Evolutionary conservation across 208 protist species (phyloP).

Genomic region (Kentomonas sorsogonicus): DNA sequence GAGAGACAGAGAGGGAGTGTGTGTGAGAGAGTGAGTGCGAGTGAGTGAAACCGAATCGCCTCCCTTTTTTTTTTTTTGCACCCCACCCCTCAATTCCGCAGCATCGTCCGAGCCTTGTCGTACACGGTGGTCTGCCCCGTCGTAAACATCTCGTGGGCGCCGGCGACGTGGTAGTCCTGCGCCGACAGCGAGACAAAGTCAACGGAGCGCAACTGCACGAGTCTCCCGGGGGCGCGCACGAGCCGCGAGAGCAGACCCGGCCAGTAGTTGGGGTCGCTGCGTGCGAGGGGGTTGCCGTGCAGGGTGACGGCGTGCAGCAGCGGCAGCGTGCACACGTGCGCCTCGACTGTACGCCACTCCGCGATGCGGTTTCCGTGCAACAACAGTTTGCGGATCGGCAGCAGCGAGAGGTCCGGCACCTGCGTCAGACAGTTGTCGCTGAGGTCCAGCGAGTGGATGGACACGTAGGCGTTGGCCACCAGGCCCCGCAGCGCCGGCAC

Average conservation of each 20-base stretch:
- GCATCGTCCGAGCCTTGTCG: conserved; percentile 27
- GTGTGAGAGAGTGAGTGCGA: too few species aligned
- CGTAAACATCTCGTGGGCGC: conserved; percentile 57
- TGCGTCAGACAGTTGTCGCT: conserved; percentile 58
- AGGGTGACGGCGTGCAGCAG: conserved; percentile 55
- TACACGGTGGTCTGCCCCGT: conserved; percentile 39
- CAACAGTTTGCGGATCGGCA: conserved; percentile 65
- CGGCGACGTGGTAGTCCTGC: conserved; percentile 72
- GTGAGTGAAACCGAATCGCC: too few species aligned
- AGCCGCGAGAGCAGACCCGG: conserved; percentile 39
- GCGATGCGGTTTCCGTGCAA: conserved; percentile 74
- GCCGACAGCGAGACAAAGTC: conserved; percentile 79
- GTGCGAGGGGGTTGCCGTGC: conserved; percentile 80
- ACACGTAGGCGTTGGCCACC: conserved; percentile 66
- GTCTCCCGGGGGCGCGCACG: conserved; percentile 38
- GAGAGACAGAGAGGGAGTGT: too few species aligned
- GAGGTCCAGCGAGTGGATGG: conserved; percentile 70
- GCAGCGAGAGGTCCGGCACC: conserved; percentile 55
- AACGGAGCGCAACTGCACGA: conserved; percentile 49
- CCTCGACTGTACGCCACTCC: conserved; percentile 68
- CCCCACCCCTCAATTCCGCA: too few species aligned
- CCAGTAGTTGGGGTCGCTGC: conserved; percentile 65
- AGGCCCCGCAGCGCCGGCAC: conserved; percentile 64
- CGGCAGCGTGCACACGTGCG: conserved; percentile 52
- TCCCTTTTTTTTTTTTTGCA: conserved; percentile 1